Percentiles rank a stretch among this genome's conserved stretches.
Conservation (phyloP, 2,329 filamentous ascomycete species). For the Trichophyton verrucosum region DNA sequence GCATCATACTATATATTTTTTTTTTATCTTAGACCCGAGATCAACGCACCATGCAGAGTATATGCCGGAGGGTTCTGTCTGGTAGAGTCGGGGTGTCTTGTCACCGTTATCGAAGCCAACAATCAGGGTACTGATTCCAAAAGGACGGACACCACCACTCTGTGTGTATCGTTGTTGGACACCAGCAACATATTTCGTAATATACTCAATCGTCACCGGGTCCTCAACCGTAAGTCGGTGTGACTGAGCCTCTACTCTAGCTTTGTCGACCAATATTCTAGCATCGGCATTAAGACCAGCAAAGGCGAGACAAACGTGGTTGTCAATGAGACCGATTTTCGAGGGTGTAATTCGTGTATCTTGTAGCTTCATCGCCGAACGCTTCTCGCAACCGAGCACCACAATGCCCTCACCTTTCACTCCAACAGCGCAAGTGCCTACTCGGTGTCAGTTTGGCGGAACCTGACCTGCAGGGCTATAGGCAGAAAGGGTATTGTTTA, state of each 20-base stretch:
- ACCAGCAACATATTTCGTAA: constrained; percentile 95
- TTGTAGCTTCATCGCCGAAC: constrained; percentile 98
- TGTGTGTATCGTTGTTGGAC: constrained; percentile 99
- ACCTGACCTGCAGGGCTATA: neutral
- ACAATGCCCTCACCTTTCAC: constrained; percentile 93
- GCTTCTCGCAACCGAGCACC: constrained; percentile 94
- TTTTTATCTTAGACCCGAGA: neutral
- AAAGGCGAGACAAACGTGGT: constrained; percentile 92
- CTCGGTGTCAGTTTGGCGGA: constrained; percentile 7
- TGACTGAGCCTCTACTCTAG: constrained; percentile 89
- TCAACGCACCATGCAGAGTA: constrained; percentile 84
- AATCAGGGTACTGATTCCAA: constrained; percentile 94
- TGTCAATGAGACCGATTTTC: constrained; percentile 93
- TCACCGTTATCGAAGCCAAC: constrained; percentile 97
- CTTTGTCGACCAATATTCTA: constrained; percentile 95
- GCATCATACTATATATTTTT: neutral
- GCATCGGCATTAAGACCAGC: constrained; percentile 96
- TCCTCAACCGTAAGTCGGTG: constrained; percentile 96
- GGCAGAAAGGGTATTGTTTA: constrained; percentile 28
- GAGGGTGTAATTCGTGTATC: constrained; percentile 98
- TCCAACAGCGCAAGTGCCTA: constrained; percentile 93
- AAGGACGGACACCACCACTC: constrained; percentile 95
- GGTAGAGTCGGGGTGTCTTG: constrained; percentile 78
- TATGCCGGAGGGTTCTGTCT: constrained; percentile 98
- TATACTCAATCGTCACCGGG: constrained; percentile 95